Evolutionary conservation across 1,139 yeast genomes (phyloP), one percentile per base, ranked within the genome.

Genomic region (Hanseniaspora gamundiae): DNA sequence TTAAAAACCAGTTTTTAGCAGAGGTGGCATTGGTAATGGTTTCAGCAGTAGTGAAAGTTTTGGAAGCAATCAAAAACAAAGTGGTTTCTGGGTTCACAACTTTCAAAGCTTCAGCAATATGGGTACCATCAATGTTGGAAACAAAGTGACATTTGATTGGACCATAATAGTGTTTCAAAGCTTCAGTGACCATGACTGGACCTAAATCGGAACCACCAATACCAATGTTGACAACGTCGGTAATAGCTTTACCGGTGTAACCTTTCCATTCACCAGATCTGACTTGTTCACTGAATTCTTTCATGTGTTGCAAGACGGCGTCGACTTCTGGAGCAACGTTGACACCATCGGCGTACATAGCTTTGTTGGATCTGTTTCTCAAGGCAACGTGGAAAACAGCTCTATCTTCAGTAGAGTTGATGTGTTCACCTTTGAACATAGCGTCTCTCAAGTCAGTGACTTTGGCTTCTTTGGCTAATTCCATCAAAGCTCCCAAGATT

Each of bases 151-250:
- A 30, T 51, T 71, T 68, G 57, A 91, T 72, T 49, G 79, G 83
- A 59, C 80, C 73, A 51, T 88, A 71, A 68, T 91, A 91, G 52
- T 84, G 80, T 73, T 88, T 91, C 64, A 91, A 76, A 33, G 98
- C 96, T 70, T 91, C 97, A 48, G 96, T 87, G 55, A 91, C 97
- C 98, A 91, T 91, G 46, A 91, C 97, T 42, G 98, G 98, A 57
- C 98, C 98, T 59, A 91, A 76, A 66, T 91, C 98, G 27, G 97
- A 87, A 55, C 98, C 98, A 62, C 98, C 98, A 62, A 91, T 91
- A 68, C 98, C 98, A 59, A 91, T 85, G 74, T 91, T 91, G 60
- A 91, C 97, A 48, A 91, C 80, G 61, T 87, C 94, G 56, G 93
- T 83, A 66, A 91, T 91, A 56, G 73, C 69, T 74, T 87, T 87